Percentiles rank a stretch among this genome's conserved stretches.
phyloP scores from a whole-genome alignment of 192 early-diverging fungal genomes.

The Rhizophlyctis rosea region DNA sequence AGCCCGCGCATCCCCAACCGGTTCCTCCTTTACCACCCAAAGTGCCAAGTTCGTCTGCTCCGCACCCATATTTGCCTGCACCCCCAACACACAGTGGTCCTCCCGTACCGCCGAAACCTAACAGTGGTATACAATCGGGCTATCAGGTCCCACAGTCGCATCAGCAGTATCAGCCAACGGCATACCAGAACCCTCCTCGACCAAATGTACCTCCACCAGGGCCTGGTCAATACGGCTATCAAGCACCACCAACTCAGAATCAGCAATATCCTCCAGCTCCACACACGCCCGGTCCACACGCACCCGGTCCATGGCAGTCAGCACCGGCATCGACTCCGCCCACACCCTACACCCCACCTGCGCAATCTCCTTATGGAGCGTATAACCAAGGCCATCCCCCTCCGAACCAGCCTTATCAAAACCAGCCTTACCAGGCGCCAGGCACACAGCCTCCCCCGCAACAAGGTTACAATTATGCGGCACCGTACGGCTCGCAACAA shows the following conservation, averaged over 20 bases:
- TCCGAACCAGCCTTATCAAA: neutral
- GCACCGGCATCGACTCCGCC: constrained; percentile 12
- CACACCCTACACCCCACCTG: neutral
- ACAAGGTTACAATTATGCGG: constrained; percentile 2
- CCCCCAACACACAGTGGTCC: constrained; percentile 19
- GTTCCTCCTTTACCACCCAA: neutral
- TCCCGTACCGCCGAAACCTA: constrained; percentile 14
- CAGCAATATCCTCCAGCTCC: constrained; percentile 4
- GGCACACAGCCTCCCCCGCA: constrained; percentile 8
- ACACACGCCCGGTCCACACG: constrained; percentile 1
- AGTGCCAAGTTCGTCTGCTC: neutral
- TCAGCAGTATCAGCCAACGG: neutral
- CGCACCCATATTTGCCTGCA: neutral
- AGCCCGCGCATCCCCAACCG: constrained; percentile 1
- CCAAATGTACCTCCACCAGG: neutral
- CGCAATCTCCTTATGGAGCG: neutral
- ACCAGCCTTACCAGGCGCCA: constrained; percentile 5
- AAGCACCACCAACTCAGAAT: neutral
- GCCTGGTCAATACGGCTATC: neutral
- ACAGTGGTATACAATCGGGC: constrained; percentile 1
- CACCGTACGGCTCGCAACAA: constrained; percentile 13
- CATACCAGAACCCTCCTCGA: neutral
- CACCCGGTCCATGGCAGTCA: constrained; percentile 22
- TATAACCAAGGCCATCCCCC: neutral
- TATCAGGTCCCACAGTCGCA: constrained; percentile 4